Evolutionary conservation across 2,329 filamentous ascomycete genomes (phyloP).

Genomic region (Diaporthe caulivora): DNA sequence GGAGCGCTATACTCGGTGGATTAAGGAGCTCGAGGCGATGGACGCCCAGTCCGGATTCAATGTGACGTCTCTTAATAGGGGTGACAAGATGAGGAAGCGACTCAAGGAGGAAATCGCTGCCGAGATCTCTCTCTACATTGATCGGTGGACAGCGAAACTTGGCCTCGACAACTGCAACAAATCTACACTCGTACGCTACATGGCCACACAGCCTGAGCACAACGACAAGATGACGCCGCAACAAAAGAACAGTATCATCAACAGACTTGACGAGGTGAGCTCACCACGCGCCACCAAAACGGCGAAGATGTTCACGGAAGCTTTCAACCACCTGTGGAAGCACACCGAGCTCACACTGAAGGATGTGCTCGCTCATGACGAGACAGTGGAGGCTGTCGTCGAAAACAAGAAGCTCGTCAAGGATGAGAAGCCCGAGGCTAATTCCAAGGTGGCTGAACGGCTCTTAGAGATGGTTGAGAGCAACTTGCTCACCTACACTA

Average conservation of each 20-base stretch:
- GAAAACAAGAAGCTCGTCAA: constrained; percentile 67
- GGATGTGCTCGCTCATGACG: constrained; percentile 66
- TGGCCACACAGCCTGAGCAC: constrained; percentile 60
- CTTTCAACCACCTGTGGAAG: constrained; percentile 69
- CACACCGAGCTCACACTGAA: constrained; percentile 60
- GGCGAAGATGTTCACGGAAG: constrained; percentile 66
- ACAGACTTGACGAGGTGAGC: constrained; percentile 57
- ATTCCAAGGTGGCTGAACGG: constrained; percentile 53
- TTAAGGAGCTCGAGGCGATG: constrained; percentile 69
- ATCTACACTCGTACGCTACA: constrained; percentile 64
- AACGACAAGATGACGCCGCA: constrained; percentile 65
- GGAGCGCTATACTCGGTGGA: constrained; percentile 66
- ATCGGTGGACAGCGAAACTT: constrained; percentile 64
- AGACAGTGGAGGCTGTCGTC: constrained; percentile 65
- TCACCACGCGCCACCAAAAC: constrained; percentile 57
- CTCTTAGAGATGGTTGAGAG: constrained; percentile 56
- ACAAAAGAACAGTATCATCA: constrained; percentile 65
- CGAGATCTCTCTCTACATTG: constrained; percentile 65
- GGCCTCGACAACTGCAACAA: constrained; percentile 65
- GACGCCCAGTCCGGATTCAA: constrained; percentile 70
- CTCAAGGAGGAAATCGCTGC: constrained; percentile 65
- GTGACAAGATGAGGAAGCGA: constrained; percentile 63
- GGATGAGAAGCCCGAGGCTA: constrained; percentile 53
- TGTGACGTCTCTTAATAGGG: constrained; percentile 58
- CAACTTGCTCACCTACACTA: constrained; percentile 65